Base-by-base conservation (phyloP, 306 rosid genomes). In the Pyrus betulifolia region DNA sequence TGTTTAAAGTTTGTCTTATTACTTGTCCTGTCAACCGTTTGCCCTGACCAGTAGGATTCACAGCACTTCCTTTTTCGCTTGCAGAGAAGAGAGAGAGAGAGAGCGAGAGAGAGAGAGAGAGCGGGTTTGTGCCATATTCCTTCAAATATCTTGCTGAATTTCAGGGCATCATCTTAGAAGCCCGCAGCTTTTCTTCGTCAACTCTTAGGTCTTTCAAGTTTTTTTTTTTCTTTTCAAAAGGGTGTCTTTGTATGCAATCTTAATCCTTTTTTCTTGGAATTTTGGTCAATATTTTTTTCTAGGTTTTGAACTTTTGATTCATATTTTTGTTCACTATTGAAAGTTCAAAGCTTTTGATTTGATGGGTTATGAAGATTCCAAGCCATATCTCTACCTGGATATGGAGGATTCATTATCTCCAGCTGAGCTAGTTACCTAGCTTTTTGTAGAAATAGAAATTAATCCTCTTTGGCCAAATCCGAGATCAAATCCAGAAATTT, bases 171-270 rank as follows among this genome's bases (percentile, higher is more conserved):
- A 49, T 42, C 28, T 58, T 28, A 6, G 33, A 35, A 21, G 25
- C 27, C 49, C 11, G 28, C 21, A 35, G 46, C 76, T 66, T 70
- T 78, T 46, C 33, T 28, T 17, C 66, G 69, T 80, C 85, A 82
- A 68, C 71, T 65, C 14, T 67, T 7, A 72, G 64, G 69, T 69
- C 44, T 27, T 42, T 44, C 31, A 28, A 49, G 23, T 59, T 14
- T 75, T 70, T 54, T 54, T 11, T 82, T 64, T 81, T 75, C 46
- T 27, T 46, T 30, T 61, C 45, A 74, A 19, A 44, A 45, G 57
- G 51, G 44, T 49, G 70, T 64, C 14, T 77, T 75, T 76, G 59
- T 62, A 28, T 57, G 55, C 67, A 27, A 75, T 73, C 78, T 72
- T 8, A 45, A 22, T 40, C 27, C 55, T 71, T 82, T 46, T 18